A percentile compares a stretch with the other conserved stretches of the same genome.
These are phyloP conservation scores for Calycina marina DNA, from an alignment of 2,329 filamentous ascomycete genomes.

Conservation along the genomic window DNA sequence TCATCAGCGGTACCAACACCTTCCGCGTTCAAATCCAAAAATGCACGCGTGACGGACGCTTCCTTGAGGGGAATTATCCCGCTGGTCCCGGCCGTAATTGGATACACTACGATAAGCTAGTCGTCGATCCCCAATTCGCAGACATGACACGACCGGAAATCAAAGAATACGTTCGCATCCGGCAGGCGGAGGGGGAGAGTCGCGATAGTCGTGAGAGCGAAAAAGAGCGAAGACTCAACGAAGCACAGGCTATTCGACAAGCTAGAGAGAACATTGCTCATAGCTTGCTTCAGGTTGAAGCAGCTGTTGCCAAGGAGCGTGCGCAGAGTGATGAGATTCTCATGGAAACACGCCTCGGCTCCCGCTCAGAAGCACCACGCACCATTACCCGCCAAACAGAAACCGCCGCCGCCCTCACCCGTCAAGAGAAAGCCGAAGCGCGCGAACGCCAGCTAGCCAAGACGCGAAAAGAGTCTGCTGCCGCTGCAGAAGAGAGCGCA, in stretches of 20 bases:
- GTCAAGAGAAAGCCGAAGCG: slow-evolving; percentile 16
- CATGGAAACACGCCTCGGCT: too few relatives aligned
- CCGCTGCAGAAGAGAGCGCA: slow-evolving; percentile 15
- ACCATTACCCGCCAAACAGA: too few relatives aligned
- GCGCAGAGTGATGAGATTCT: too few relatives aligned
- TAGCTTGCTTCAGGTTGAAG: too few relatives aligned
- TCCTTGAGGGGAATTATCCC: slow-evolving; percentile 44
- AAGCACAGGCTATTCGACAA: slow-evolving; percentile 13
- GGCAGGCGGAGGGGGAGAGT: slow-evolving; percentile 43
- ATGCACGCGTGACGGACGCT: slow-evolving; percentile 44
- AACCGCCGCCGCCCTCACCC: too few relatives aligned
- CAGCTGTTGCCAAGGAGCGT: too few relatives aligned
- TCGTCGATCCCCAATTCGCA: slow-evolving; percentile 40
- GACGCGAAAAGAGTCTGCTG: slow-evolving; percentile 17
- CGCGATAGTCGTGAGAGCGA: too few relatives aligned
- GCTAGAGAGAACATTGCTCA: slow-evolving; percentile 13
- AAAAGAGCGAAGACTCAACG: slow-evolving; percentile 34
- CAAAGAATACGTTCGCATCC: slow-evolving; percentile 49
- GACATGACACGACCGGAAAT: slow-evolving; percentile 37
- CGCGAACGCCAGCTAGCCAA: slow-evolving; percentile 16
- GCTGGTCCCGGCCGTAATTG: slow-evolving; percentile 43
- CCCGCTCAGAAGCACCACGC: too few relatives aligned
- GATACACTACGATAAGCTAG: slow-evolving; percentile 48
- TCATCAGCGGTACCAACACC: slow-evolving; percentile 47
- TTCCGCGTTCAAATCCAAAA: slow-evolving; percentile 48